Percentiles rank a stretch among this genome's conserved stretches.
Conservation (phyloP, 805 yeast species). For the Candida ulmi region DNA sequence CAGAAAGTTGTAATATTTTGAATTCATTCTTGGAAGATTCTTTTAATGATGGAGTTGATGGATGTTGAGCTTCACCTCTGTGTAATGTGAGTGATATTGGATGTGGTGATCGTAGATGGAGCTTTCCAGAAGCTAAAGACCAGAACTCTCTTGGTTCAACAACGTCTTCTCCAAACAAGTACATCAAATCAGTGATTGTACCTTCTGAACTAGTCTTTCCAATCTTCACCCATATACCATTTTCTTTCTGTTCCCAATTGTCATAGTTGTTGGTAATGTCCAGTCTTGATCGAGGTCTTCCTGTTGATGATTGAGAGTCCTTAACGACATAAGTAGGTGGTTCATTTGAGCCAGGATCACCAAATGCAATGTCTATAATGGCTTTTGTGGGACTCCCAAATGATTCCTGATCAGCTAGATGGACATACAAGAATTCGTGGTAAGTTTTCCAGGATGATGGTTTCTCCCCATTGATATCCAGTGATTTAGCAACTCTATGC, state of each 20-base stretch:
- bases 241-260: constrained; percentile 38
- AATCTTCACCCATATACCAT: constrained; percentile 56
- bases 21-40: constrained; percentile 32
- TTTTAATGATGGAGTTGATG: constrained; percentile 20
- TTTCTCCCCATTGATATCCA: constrained; percentile 18
- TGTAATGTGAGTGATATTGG: constrained; percentile 7
- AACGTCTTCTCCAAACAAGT: constrained; percentile 49
- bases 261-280: constrained; percentile 15
- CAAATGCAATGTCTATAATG: constrained; percentile 40
- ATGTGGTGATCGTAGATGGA: background rate
- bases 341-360: constrained; percentile 25
- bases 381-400: constrained; percentile 20
- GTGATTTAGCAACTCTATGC: constrained; percentile 20
- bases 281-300: constrained; percentile 21
- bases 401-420: constrained; percentile 7
- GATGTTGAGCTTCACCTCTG: constrained; percentile 1
- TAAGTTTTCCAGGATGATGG: constrained; percentile 13
- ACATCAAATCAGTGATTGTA: constrained; percentile 41
- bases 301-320: constrained; percentile 27
- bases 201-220: constrained; percentile 28
- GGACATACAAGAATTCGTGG: constrained; percentile 25
- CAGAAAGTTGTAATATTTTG: constrained; percentile 63
- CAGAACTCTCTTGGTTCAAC: constrained; percentile 59
- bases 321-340: constrained; percentile 32
- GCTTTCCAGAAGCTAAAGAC: constrained; percentile 28